Percentiles rank a stretch among this genome's conserved stretches.
Evolutionary conservation across 23 red algal species (phyloP).

Genomic region (Agarophyton chilense): DNA sequence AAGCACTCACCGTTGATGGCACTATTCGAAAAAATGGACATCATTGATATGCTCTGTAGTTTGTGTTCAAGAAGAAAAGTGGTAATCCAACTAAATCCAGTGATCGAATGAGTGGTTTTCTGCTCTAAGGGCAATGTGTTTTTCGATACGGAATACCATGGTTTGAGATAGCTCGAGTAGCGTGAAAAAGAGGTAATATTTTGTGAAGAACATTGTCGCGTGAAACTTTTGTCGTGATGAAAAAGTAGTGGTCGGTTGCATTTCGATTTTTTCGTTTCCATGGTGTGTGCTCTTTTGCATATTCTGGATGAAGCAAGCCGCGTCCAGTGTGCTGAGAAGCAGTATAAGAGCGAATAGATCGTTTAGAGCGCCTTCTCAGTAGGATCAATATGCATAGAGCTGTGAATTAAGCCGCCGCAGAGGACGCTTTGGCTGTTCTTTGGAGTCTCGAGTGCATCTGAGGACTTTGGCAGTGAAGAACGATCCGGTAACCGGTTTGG

Average conservation of each 20-base stretch:
- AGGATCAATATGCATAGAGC: not conserved
- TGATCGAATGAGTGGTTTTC: not conserved
- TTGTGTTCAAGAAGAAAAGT: conserved; percentile 11
- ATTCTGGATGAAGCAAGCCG: not conserved
- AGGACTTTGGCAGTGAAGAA: not conserved
- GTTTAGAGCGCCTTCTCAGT: not conserved
- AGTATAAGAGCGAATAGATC: not conserved
- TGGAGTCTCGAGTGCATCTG: not conserved
- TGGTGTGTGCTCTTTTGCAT: not conserved
- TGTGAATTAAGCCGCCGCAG: not conserved
- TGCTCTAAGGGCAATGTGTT: not conserved
- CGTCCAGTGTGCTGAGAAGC: not conserved
- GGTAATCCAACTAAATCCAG: not conserved
- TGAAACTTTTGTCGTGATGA: conserved; percentile 5
- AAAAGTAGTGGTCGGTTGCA: not conserved
- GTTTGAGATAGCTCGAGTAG: not conserved
- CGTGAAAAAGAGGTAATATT: conserved; percentile 18
- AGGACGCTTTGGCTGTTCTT: not conserved
- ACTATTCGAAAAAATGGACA: conserved; percentile 36
- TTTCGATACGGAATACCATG: conserved; percentile 3
- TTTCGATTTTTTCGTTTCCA: not conserved
- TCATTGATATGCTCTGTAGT: not conserved
- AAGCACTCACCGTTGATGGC: conserved; percentile 8
- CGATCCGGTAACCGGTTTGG: not conserved
- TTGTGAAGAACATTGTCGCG: not conserved